Percentiles rank a stretch among this genome's conserved stretches.
These are phyloP conservation scores for Colletotrichum graminicola DNA, from an alignment of 2,329 filamentous ascomycete genomes.

Conservation along the genomic window DNA sequence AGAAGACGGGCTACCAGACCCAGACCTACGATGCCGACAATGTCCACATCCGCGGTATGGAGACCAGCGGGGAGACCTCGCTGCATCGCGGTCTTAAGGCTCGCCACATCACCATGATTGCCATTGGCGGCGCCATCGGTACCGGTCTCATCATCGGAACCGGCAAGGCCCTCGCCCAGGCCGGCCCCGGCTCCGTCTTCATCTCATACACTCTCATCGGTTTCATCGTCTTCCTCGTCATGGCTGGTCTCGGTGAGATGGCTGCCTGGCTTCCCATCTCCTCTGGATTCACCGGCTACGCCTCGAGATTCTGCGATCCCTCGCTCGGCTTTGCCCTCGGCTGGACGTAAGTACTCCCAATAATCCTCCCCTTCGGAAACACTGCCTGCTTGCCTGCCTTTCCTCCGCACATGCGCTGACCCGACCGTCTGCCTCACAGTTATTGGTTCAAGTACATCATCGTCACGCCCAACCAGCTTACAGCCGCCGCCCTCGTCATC, in stretches of 20 bases:
- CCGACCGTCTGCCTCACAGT: slow-evolving; percentile 71
- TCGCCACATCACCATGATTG: slow-evolving; percentile 70
- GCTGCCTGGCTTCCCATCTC: slow-evolving; percentile 83
- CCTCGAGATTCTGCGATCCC: slow-evolving; percentile 82
- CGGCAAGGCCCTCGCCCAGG: slow-evolving; percentile 65
- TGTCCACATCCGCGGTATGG: slow-evolving; percentile 60
- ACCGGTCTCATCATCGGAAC: slow-evolving; percentile 81
- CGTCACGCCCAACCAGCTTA: slow-evolving; percentile 86
- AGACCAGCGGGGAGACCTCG: slow-evolving; percentile 61
- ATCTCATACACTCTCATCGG: slow-evolving; percentile 79
- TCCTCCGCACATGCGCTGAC: slow-evolving; percentile 65
- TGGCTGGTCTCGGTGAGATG: slow-evolving; percentile 88
- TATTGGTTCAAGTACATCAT: slow-evolving; percentile 87
- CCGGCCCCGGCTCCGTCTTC: slow-evolving; percentile 74
- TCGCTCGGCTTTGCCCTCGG: slow-evolving; percentile 84
- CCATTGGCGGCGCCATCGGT: slow-evolving; percentile 80
- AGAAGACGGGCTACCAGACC: slow-evolving; percentile 45
- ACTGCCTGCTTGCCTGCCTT: no score
- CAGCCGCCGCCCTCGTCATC: slow-evolving; percentile 82
- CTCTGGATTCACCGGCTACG: slow-evolving; percentile 85
- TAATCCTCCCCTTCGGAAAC: background rate
- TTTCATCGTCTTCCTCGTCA: slow-evolving; percentile 81
- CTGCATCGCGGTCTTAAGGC: slow-evolving; percentile 67
- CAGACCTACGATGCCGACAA: slow-evolving; percentile 47
- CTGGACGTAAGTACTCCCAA: slow-evolving; percentile 67